Evolutionary conservation across 192 early-diverging fungal species (phyloP).

Genomic region (Ambispora gerdemannii): DNA sequence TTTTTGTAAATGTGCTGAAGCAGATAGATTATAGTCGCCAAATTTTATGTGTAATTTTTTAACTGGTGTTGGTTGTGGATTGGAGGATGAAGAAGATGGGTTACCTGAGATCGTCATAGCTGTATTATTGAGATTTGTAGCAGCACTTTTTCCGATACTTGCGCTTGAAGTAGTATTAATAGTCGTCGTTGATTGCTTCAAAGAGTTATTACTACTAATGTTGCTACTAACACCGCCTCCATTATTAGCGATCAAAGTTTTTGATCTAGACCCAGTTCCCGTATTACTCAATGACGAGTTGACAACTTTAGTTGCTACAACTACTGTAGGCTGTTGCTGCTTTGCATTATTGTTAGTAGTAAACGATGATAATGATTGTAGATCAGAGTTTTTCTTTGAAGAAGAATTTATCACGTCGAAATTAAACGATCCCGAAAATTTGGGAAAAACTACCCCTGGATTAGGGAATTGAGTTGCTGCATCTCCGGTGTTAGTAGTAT

Average conservation of each 20-base stretch:
- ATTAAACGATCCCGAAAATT: constrained; percentile 30
- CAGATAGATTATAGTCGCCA: constrained; percentile 18
- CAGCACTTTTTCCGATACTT: no score
- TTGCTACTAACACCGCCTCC: no score
- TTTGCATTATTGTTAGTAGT: neutral
- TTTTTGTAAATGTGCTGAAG: neutral
- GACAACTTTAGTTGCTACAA: neutral
- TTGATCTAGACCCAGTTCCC: neutral
- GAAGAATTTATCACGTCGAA: constrained; percentile 26
- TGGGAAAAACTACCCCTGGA: constrained; percentile 27
- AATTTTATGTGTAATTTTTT: constrained; percentile 25
- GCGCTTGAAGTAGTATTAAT: no score
- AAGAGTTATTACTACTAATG: no score
- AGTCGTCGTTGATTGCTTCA: no score
- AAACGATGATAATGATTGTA: neutral
- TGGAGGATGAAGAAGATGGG: neutral
- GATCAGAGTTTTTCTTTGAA: constrained; percentile 7
- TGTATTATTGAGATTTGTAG: no score
- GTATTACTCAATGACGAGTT: neutral
- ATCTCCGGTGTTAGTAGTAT: no score
- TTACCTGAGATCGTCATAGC: no score
- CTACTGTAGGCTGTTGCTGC: neutral
- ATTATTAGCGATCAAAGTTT: no score
- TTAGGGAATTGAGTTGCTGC: constrained; percentile 4
- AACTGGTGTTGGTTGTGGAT: neutral